A percentile compares a stretch with the other conserved stretches of the same genome.
Conservation (phyloP, 2,329 filamentous ascomycete genomes). For the Erysiphe pisi region DNA sequence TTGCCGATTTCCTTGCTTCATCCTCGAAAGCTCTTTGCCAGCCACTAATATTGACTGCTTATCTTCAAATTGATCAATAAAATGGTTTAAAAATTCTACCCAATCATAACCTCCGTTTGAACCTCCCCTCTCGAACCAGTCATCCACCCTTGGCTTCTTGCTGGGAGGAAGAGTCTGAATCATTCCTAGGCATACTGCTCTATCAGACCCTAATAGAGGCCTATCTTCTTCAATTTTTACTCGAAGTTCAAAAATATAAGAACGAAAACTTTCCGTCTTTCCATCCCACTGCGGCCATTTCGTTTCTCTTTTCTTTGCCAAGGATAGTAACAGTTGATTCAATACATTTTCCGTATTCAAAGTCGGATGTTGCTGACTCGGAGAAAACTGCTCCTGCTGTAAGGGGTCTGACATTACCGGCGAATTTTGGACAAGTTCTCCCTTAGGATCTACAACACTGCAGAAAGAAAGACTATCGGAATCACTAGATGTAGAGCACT, state of each 20-base stretch:
- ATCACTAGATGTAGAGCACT: too few species aligned
- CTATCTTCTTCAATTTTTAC: background rate
- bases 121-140: background rate
- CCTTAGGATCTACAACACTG: too few species aligned
- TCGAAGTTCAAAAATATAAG: background rate
- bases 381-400: too few species aligned
- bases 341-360: too few species aligned
- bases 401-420: too few species aligned
- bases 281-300: background rate
- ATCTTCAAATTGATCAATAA: slow-evolving; percentile 15
- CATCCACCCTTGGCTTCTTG: background rate
- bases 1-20: slow-evolving; percentile 4
- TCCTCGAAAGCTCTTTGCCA: background rate
- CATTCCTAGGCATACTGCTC: background rate
- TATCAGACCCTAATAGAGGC: background rate
- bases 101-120: background rate
- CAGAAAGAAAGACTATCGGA: too few species aligned
- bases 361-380: too few species aligned
- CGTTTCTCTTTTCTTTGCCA: background rate
- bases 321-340: too few species aligned
- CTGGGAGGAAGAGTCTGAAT: background rate
- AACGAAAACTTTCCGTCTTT: background rate
- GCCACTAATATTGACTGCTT: background rate
- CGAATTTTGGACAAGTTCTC: too few species aligned
- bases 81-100: background rate